phyloP scores from a whole-genome alignment of 495 filamentous ascomycete genomes.

The Viridothelium virens region DNA sequence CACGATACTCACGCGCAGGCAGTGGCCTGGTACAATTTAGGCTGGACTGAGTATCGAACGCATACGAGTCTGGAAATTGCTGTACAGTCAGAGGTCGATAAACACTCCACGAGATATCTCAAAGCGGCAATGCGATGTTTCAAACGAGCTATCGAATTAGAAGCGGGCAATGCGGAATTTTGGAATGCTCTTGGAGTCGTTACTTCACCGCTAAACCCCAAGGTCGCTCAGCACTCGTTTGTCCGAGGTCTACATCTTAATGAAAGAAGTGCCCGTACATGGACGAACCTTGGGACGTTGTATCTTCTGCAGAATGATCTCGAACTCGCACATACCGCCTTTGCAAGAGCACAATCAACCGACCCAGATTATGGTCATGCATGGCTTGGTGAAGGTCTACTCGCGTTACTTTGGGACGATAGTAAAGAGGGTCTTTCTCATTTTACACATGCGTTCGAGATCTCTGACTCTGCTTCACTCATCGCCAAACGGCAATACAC shows the following conservation, averaged over 20 bases:
- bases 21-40: constrained; percentile 92
- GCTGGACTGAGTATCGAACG: constrained; percentile 82
- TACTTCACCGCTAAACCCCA: constrained; percentile 73
- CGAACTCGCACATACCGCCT: constrained; percentile 77
- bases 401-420: constrained; percentile 69
- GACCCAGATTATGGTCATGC: constrained; percentile 89
- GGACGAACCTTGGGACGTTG: constrained; percentile 85
- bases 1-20: constrained; percentile 85
- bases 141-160: constrained; percentile 91
- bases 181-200: constrained; percentile 94
- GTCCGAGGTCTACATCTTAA: constrained; percentile 91
- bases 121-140: constrained; percentile 85
- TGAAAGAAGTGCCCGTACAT: constrained; percentile 69
- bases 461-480: constrained; percentile 64
- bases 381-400: constrained; percentile 87
- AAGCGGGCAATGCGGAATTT: constrained; percentile 92
- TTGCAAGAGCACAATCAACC: constrained; percentile 81
- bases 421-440: constrained; percentile 65
- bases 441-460: constrained; percentile 94
- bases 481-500: constrained; percentile 70
- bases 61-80: constrained; percentile 54
- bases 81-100: constrained; percentile 22
- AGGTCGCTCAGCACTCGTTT: constrained; percentile 87
- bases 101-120: constrained; percentile 53
- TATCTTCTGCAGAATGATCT: constrained; percentile 77